Base-by-base conservation (phyloP, 1,284 basidiomycete species). In the Ustilago nuda region DNA sequence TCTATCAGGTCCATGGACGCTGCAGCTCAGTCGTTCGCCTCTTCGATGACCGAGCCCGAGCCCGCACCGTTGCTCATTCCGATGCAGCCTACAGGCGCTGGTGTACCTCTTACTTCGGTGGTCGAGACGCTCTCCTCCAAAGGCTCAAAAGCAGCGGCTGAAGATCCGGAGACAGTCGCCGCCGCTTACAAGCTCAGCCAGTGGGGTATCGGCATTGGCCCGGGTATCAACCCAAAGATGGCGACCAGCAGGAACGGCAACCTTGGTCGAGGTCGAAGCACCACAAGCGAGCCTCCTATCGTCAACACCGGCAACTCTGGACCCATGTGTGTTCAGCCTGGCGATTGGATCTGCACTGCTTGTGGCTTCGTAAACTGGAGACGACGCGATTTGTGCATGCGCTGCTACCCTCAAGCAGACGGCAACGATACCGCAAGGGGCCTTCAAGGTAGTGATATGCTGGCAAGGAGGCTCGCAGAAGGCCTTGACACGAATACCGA, bases 301-400 rank as follows among this genome's bases (percentile, higher is more conserved):
- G 88, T 94, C 78, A 94, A 94, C 84, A 94, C 93, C 0, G 93
- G 93, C 9, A 94, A 94, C 86, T 89, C 91, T 64, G 93, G 93
- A 32, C 93, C 93, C 4, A 94, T 94, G 61, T 89, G 89, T 78
- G 89, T 92, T 87, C 93, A 94, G 88, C 92, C 93, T 3, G 93
- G 93, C n/a, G 93, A 94, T 87, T 94, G 93, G 93, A 88, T 93
- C 66, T 94, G 93, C 86, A 88, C 89, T 66, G 92, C 91, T 83
- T 94, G 93, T 66, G 73, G 66, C 12, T 86, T 84, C 58, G 81
- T 83, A 39, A 82, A 94, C 84, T 94, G 93, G 93, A 88, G 93
- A 68, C 87, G 93, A 61, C 88, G 93, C 56, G 93, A 93, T 86
- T 92, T 94, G 61, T 94, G 93, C 87, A 92, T 94, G 88, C 93